phyloP scores from a whole-genome alignment of 108 stramenopile genomes.

The Cyclostephanos invisitatus region DNA sequence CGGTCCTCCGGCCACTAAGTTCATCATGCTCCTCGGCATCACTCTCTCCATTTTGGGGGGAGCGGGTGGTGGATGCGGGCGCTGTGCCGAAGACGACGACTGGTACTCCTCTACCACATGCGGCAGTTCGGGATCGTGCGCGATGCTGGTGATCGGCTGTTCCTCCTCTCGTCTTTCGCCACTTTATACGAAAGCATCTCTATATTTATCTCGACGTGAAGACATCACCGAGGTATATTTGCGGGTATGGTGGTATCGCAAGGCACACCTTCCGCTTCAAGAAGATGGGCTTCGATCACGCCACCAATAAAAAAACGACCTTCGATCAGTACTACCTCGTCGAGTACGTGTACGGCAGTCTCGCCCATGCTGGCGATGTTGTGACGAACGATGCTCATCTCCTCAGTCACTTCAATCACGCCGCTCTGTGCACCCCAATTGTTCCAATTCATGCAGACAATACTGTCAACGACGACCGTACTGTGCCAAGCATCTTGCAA shows the following conservation, averaged over 20 bases:
- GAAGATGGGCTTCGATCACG: slow-evolving; percentile 30
- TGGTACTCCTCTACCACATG: not conserved
- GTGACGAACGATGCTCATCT: slow-evolving; percentile 22
- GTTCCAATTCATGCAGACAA: slow-evolving; percentile 27
- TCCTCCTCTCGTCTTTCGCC: slow-evolving; percentile 17
- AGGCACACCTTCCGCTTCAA: slow-evolving; percentile 29
- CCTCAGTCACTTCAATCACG: slow-evolving; percentile 31
- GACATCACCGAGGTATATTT: not conserved
- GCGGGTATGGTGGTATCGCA: not conserved
- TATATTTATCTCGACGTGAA: slow-evolving; percentile 32
- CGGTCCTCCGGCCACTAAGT: not conserved
- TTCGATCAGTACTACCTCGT: slow-evolving; percentile 33
- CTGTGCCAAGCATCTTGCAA: not conserved
- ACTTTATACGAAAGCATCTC: slow-evolving; percentile 23
- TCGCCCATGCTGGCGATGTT: slow-evolving; percentile 12
- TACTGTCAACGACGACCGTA: slow-evolving; percentile 4
- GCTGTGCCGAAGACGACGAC: not conserved
- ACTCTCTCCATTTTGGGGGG: slow-evolving; percentile 17
- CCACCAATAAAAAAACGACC: slow-evolving; percentile 11
- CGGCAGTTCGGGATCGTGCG: slow-evolving; percentile 11
- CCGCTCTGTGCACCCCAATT: slow-evolving; percentile 27
- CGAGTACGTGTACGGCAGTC: slow-evolving; percentile 24
- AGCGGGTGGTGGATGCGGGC: slow-evolving; percentile 13
- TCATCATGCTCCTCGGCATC: slow-evolving; percentile 7
- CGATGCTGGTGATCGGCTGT: slow-evolving; percentile 18